phyloP scores from a whole-genome alignment of 345 rosid genomes.

The Aquilaria sinensis region DNA sequence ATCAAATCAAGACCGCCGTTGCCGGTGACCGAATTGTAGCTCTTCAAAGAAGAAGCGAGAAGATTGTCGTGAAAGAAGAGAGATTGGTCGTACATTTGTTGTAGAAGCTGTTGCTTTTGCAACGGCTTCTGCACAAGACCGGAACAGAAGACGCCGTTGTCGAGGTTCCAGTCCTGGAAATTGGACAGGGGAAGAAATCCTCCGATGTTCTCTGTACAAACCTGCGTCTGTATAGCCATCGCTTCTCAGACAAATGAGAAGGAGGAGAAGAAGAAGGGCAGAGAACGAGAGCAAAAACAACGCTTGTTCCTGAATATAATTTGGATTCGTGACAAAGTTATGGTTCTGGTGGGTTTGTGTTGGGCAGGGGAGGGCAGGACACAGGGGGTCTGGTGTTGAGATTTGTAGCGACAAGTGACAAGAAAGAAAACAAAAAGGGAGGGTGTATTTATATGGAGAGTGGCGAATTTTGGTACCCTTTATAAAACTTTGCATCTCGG shows the following conservation, averaged over 20 bases:
- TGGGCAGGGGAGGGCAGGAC: neutral
- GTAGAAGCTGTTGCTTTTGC: conserved; percentile 14
- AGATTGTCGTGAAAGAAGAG: conserved; percentile 18
- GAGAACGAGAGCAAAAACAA: conserved; percentile 4
- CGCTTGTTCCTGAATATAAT: no score
- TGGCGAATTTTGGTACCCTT: no score
- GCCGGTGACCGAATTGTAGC: neutral
- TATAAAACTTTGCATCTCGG: no score
- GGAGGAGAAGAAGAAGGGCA: no score
- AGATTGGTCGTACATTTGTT: conserved; percentile 23
- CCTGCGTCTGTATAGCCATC: conserved; percentile 78
- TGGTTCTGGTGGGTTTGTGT: no score
- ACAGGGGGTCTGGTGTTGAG: conserved; percentile 5
- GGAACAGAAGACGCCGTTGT: conserved; percentile 27
- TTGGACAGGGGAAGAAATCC: conserved; percentile 24
- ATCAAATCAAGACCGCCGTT: conserved; percentile 2
- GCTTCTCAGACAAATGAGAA: no score
- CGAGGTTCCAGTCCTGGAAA: conserved; percentile 33
- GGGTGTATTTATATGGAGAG: no score
- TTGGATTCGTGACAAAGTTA: no score
- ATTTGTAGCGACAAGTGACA: no score
- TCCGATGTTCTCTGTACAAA: conserved; percentile 36
- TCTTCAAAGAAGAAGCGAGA: conserved; percentile 14
- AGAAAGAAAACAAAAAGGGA: no score
- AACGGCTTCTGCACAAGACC: conserved; percentile 14